Evolutionary conservation across 148 eudicot species (phyloP).

Genomic region (Salicornia ramosissima): DNA sequence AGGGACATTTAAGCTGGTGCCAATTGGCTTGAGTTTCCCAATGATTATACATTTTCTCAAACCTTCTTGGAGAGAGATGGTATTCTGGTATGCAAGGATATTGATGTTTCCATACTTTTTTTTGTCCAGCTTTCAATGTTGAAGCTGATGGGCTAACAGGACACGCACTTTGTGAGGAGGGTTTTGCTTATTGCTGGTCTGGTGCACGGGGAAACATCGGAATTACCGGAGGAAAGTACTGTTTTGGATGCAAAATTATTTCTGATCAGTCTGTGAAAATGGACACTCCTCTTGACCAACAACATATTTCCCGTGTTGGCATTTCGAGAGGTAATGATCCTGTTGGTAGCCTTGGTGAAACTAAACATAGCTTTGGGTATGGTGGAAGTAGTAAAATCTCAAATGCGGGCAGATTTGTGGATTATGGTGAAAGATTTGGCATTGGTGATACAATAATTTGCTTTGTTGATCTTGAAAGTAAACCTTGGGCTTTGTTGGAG

Average conservation of each 20-base stretch:
- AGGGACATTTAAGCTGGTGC: neutral
- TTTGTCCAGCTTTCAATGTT: slow-evolving; percentile 54
- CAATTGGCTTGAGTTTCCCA: neutral
- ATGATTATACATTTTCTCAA: neutral
- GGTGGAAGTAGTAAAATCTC: slow-evolving; percentile 62
- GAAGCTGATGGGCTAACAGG: slow-evolving; percentile 46
- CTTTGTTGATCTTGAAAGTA: slow-evolving; percentile 49
- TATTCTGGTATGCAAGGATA: neutral
- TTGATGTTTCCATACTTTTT: neutral
- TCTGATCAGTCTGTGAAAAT: slow-evolving; percentile 43
- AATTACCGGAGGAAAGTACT: slow-evolving; percentile 56
- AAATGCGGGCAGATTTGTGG: slow-evolving; percentile 33
- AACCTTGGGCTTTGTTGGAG: slow-evolving; percentile 41
- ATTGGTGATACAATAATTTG: slow-evolving; percentile 59
- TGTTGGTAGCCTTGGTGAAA: slow-evolving; percentile 64
- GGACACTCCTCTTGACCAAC: slow-evolving; percentile 50
- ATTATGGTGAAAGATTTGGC: slow-evolving; percentile 57
- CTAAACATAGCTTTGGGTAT: slow-evolving; percentile 48
- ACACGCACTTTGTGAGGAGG: slow-evolving; percentile 43
- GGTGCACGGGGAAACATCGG: slow-evolving; percentile 72
- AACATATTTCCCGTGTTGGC: slow-evolving; percentile 51
- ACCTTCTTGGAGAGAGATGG: neutral
- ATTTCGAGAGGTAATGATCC: slow-evolving; percentile 52
- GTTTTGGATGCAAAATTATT: slow-evolving; percentile 59
- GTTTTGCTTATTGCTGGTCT: slow-evolving; percentile 77